Percentiles rank a stretch among this genome's conserved stretches.
These are phyloP conservation scores for Candida maris DNA, from an alignment of 805 yeast genomes.

Conservation along the genomic window DNA sequence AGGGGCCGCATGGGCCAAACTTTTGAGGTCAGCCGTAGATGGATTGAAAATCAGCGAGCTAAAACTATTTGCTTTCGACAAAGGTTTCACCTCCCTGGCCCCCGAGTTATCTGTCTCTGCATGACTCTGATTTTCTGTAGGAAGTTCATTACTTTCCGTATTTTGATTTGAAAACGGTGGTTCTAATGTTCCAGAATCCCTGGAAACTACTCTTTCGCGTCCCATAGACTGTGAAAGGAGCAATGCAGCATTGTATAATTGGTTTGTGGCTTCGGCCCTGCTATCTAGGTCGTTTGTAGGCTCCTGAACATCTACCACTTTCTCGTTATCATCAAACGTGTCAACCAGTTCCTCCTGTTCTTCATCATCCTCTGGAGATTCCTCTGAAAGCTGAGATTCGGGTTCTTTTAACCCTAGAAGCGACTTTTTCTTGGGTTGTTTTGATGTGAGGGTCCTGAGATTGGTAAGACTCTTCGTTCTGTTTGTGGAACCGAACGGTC, in stretches of 20 bases:
- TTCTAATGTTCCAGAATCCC: not conserved
- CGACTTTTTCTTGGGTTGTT: constrained; percentile 16
- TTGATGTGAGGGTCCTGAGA: constrained; percentile 22
- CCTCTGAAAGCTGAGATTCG: constrained; percentile 23
- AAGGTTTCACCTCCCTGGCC: constrained; percentile 3
- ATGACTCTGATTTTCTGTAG: not conserved
- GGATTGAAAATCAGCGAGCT: constrained; percentile 25
- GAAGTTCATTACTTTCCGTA: not conserved
- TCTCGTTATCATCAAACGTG: constrained; percentile 36
- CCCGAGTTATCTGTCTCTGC: not conserved
- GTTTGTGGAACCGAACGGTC: constrained; percentile 3
- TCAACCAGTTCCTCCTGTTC: constrained; percentile 40
- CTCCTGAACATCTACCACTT: constrained; percentile 17
- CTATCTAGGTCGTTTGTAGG: constrained; percentile 2
- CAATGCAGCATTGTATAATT: constrained; percentile 15
- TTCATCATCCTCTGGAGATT: constrained; percentile 11
- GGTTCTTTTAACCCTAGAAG: constrained; percentile 25
- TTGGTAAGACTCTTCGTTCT: constrained; percentile 27
- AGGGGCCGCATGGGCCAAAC: not conserved
- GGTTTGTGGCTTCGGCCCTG: constrained; percentile 1
- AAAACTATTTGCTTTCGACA: constrained; percentile 16
- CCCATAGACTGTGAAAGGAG: constrained; percentile 52
- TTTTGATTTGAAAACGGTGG: not conserved
- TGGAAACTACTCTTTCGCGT: constrained; percentile 34
- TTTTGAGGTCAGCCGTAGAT: constrained; percentile 18